Conservation (phyloP, 257 asterid species). For the Solanum bulbocastanum region DNA sequence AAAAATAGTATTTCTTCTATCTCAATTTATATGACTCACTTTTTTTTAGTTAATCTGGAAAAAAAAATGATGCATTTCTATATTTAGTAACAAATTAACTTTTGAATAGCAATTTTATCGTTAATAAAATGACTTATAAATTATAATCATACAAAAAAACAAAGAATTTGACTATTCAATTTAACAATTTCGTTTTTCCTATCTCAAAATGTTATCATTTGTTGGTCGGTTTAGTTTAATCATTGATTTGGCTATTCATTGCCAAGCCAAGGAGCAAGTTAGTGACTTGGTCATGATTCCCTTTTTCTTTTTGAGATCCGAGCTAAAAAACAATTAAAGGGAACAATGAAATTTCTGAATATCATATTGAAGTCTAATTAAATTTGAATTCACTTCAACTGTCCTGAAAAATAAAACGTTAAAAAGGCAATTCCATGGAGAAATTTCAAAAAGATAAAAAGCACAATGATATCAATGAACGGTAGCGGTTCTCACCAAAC, state of each 20-base stretch:
- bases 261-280: neutral
- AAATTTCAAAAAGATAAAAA: neutral
- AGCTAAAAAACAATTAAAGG: neutral
- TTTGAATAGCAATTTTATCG: no score
- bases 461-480: neutral
- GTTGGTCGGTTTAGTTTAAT: neutral
- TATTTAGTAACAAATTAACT: neutral
- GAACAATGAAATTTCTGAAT: neutral
- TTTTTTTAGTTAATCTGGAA: neutral
- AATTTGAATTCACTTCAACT: fast-evolving
- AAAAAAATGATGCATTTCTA: fast-evolving
- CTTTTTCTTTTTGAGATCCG: neutral
- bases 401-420: no score
- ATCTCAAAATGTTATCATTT: no score
- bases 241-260: neutral
- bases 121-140: no score
- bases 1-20: fast-evolving
- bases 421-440: no score
- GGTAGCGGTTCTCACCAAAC: neutral
- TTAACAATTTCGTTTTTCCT: neutral
- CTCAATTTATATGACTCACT: neutral
- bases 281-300: neutral
- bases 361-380: fast-evolving
- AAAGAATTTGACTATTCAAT: neutral
- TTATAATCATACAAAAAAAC: no score